phyloP scores from a whole-genome alignment of 2,329 filamentous ascomycete species.

The Pseudocercospora musae region DNA sequence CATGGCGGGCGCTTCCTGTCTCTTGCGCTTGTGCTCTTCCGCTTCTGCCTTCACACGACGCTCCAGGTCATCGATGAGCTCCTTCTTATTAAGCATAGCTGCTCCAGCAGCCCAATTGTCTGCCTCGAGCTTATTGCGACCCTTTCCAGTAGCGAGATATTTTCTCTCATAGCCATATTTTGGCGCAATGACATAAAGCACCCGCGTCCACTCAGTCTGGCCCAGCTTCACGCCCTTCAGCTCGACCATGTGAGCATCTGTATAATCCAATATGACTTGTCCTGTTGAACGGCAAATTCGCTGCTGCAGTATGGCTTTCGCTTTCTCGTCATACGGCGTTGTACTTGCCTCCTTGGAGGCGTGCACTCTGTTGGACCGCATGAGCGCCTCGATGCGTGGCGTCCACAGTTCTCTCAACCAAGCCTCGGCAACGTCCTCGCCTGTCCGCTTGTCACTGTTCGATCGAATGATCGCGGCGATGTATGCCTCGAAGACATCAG shows the following conservation, averaged over 20 bases:
- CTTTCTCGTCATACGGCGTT: constrained; percentile 37
- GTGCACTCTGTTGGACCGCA: constrained; percentile 5
- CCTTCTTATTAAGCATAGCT: constrained; percentile 52
- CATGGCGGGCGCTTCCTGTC: background rate
- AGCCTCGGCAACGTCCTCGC: constrained; percentile 57
- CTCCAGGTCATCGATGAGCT: constrained; percentile 30
- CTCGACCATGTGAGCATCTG: constrained; percentile 55
- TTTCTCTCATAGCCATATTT: constrained; percentile 65
- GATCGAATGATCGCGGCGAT: constrained; percentile 74
- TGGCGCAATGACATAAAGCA: constrained; percentile 54
- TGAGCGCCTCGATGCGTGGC: constrained; percentile 48
- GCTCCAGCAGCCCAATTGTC: constrained; percentile 62
- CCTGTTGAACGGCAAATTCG: constrained; percentile 27
- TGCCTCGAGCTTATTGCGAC: constrained; percentile 66
- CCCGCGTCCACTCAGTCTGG: constrained; percentile 54
- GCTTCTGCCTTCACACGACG: constrained; percentile 16
- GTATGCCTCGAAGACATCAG: constrained; percentile 89
- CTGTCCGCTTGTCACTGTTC: constrained; percentile 53
- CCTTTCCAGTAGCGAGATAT: constrained; percentile 62
- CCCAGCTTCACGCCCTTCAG: constrained; percentile 55
- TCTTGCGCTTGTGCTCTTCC: constrained; percentile 9
- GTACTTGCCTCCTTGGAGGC: constrained; percentile 13
- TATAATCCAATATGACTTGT: constrained; percentile 39
- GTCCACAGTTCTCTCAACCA: constrained; percentile 79
- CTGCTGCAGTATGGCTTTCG: constrained; percentile 40